Conservation (phyloP, 1,139 yeast genomes). For the Lodderomyces parapsilosis region DNA sequence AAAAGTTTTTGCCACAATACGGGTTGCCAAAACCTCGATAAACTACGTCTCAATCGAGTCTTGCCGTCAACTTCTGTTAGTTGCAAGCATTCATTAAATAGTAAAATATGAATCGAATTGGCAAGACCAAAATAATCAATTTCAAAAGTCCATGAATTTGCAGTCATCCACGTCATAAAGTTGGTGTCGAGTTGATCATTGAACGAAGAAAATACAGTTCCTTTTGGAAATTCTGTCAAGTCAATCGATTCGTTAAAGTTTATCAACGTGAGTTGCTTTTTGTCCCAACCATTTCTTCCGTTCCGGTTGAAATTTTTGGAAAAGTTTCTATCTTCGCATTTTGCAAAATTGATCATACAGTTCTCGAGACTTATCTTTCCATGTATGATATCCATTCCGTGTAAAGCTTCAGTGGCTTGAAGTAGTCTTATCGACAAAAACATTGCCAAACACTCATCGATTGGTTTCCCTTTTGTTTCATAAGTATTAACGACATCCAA, state of each 20-base stretch:
- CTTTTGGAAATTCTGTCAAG: constrained; percentile 48
- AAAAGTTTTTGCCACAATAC: constrained; percentile 69
- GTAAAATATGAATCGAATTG: constrained; percentile 65
- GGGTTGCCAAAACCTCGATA: constrained; percentile 81
- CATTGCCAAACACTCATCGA: constrained; percentile 65
- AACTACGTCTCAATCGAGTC: constrained; percentile 38
- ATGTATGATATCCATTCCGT: constrained; percentile 67
- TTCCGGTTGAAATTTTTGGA: constrained; percentile 27
- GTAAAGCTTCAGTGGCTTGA: constrained; percentile 60
- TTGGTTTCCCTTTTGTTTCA: constrained; percentile 26
- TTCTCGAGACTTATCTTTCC: constrained; percentile 88
- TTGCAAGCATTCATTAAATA: constrained; percentile 66
- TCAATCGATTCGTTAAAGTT: constrained; percentile 88
- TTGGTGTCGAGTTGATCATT: constrained; percentile 26
- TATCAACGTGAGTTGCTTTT: constrained; percentile 62
- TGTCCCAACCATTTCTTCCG: constrained; percentile 48
- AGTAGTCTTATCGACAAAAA: constrained; percentile 65
- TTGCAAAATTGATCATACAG: constrained; percentile 67
- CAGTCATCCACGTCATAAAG: constrained; percentile 18
- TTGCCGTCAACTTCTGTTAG: constrained; percentile 28
- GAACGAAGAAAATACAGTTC: constrained; percentile 60
- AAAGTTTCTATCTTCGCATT: constrained; percentile 18
- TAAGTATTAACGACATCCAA: constrained; percentile 65
- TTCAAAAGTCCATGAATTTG: constrained; percentile 72
- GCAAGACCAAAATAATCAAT: constrained; percentile 88